Percentiles rank a stretch among this genome's conserved stretches.
Evolutionary conservation across 1,284 basidiomycete species (phyloP).

Genomic region (Leccinum colubrinum): DNA sequence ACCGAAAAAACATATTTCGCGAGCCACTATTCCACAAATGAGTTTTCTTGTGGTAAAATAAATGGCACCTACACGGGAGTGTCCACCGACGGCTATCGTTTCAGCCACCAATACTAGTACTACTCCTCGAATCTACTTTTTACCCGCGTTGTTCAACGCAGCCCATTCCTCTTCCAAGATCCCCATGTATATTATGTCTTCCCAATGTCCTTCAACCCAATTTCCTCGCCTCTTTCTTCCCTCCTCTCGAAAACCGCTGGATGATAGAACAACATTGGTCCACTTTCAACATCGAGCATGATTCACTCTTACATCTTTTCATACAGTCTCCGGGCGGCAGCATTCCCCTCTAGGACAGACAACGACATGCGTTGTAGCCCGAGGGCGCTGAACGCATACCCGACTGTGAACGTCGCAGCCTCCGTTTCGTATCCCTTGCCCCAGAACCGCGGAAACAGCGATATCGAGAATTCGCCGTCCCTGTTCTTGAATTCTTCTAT

Average conservation of each 20-base stretch:
- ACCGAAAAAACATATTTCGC: slow-evolving; percentile 27
- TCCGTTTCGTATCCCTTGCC: slow-evolving; percentile 13
- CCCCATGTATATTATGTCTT: slow-evolving; percentile 21
- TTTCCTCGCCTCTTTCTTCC: slow-evolving; percentile 17
- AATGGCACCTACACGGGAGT: too few relatives aligned
- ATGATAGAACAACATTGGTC: background rate
- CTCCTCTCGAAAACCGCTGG: slow-evolving; percentile 16
- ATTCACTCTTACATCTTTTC: slow-evolving; percentile 15
- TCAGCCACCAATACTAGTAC: too few relatives aligned
- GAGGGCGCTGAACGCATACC: slow-evolving; percentile 14
- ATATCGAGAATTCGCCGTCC: slow-evolving; percentile 16
- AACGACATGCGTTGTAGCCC: slow-evolving; percentile 18
- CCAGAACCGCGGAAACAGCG: slow-evolving; percentile 7
- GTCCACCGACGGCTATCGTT: background rate
- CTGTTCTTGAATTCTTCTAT: slow-evolving; percentile 14
- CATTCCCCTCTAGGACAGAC: slow-evolving; percentile 15
- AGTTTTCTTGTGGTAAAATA: background rate
- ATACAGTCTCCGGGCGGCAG: slow-evolving; percentile 9
- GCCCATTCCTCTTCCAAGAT: slow-evolving; percentile 17
- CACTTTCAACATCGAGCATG: background rate
- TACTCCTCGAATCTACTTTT: background rate
- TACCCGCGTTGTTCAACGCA: background rate
- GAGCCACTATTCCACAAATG: background rate
- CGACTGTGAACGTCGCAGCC: slow-evolving; percentile 11
- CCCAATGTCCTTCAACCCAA: slow-evolving; percentile 16